Base-by-base conservation (phyloP, 1,284 basidiomycete species). In the Fomitiporia mediterranea region DNA sequence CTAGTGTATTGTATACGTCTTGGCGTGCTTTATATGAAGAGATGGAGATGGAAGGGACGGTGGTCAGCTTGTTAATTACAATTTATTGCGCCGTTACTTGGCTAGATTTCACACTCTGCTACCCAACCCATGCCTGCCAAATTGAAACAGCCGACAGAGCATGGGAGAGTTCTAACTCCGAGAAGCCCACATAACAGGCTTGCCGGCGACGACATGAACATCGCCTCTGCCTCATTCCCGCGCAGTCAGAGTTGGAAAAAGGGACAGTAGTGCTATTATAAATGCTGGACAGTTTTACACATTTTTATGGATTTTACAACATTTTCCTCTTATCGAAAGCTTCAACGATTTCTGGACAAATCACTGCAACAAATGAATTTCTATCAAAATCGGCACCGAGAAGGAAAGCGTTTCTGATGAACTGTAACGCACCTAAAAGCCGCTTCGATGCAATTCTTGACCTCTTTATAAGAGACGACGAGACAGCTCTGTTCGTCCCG, bases 401-500 rank as follows among this genome's bases (percentile, higher is more conserved):
- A 25, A 37, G 27, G 42, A 23, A 7, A 43, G 42, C 42, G 42
- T n/a, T n/a, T n/a, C n/a, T n/a, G n/a, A n/a, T n/a, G n/a, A n/a
- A n/a, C n/a, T n/a, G n/a, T 13, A 11, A 70, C 75, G 66, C 65
- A 78, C 76, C 66, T 71, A 66, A 93, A 95, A 1, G 92, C 89
- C 9, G 83, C 80, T 58, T 94, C 88, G 53, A 96, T 80, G 68
- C 90, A 94, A 7, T 81, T 72, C 73, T 91, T 94, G 71, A 97
- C 80, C 61, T 99, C 96, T 64, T 90, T 88, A 72, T 97, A 99
- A 67, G 85, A 92, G 40, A 98, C 96, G 15, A 99, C 93, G 19
- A 99, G 77, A 70, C 96, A 98, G 67, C 89, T 96, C 73, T 97
- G 94, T 68, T 97, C 91, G 72, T 98, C 91, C 63, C 96, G 79